These are phyloP conservation scores for Sphaceloma murrayae DNA, from an alignment of 2,329 filamentous ascomycete species.

Conservation along the genomic window DNA sequence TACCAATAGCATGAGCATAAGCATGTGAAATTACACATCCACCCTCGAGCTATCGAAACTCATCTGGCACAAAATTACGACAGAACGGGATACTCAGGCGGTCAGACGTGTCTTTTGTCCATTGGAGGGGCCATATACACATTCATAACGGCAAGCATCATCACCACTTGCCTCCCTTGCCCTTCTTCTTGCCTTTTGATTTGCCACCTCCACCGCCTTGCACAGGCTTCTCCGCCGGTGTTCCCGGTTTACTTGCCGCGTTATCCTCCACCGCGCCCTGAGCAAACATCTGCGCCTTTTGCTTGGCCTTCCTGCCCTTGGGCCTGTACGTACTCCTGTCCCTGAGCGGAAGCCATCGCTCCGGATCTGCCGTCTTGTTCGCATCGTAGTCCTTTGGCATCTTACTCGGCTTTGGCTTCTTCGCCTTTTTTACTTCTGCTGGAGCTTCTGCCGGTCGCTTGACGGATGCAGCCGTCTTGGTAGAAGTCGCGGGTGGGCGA, in stretches of 20 bases:
- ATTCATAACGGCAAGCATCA: not conserved
- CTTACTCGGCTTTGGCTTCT: conserved; percentile 49
- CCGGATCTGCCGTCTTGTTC: conserved; percentile 72
- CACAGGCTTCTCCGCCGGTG: conserved; percentile 29
- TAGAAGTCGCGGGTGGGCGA: conserved; percentile 28
- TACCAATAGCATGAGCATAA: too few relatives aligned
- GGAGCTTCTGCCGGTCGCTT: conserved; percentile 43
- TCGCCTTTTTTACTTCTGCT: conserved; percentile 43
- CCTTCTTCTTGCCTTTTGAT: conserved; percentile 34
- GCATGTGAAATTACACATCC: too few relatives aligned
- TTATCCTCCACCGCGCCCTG: conserved; percentile 66
- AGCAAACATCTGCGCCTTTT: conserved; percentile 55
- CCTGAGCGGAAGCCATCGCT: conserved; percentile 84
- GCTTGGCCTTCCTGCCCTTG: conserved; percentile 82
- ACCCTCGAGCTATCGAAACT: too few relatives aligned
- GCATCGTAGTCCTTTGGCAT: conserved; percentile 67
- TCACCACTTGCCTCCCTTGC: conserved; percentile 21
- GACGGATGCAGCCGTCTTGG: conserved; percentile 26
- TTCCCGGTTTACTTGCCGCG: conserved; percentile 26
- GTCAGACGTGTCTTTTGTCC: not conserved
- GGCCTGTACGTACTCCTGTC: conserved; percentile 83
- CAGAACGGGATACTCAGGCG: not conserved
- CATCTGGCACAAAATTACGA: too few relatives aligned
- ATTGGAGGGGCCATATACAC: too few relatives aligned
- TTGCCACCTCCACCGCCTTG: conserved; percentile 40